These are phyloP conservation scores for Metroxylon sagu DNA, from an alignment of 176 grass and related monocot species.

Conservation along the genomic window DNA sequence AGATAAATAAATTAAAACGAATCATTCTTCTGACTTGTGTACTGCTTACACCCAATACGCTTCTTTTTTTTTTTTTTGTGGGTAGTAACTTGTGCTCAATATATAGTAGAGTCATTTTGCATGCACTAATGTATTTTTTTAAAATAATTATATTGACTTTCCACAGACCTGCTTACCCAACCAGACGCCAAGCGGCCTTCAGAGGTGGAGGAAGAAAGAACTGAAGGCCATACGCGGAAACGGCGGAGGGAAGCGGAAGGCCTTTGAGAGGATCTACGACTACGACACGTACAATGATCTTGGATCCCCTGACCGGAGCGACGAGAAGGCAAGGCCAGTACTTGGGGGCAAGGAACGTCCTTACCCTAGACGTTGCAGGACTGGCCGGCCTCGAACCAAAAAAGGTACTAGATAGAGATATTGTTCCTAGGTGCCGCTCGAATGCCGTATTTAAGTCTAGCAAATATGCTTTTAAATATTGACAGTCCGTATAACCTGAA, in stretches of 20 bases:
- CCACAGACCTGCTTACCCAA: slow-evolving; percentile 54
- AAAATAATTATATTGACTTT: no score
- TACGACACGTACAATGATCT: slow-evolving; percentile 80
- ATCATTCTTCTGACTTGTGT: no score
- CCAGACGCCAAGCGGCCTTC: slow-evolving; percentile 55
- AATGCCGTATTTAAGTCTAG: no score
- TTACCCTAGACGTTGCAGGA: slow-evolving; percentile 70
- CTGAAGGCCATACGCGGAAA: slow-evolving; percentile 45
- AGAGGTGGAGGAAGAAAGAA: slow-evolving; percentile 34
- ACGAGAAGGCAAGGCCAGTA: slow-evolving; percentile 27
- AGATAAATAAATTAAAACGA: no score
- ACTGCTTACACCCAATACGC: no score
- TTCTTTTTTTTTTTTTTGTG: no score
- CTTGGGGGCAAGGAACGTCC: slow-evolving; percentile 54
- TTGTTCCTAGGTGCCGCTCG: no score
- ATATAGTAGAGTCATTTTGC: background rate
- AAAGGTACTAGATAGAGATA: slow-evolving; percentile 18
- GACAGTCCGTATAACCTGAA: no score
- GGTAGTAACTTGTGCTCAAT: no score
- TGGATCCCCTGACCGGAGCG: slow-evolving; percentile 25
- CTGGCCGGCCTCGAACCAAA: slow-evolving; percentile 34
- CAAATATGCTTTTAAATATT: no score
- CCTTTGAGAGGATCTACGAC: slow-evolving; percentile 60
- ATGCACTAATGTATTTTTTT: background rate
- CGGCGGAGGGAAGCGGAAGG: slow-evolving; percentile 36